A percentile compares a stretch with the other conserved stretches of the same genome.
Evolutionary conservation across 2,329 filamentous ascomycete species (phyloP).

Genomic region (Basipetospora sp.): DNA sequence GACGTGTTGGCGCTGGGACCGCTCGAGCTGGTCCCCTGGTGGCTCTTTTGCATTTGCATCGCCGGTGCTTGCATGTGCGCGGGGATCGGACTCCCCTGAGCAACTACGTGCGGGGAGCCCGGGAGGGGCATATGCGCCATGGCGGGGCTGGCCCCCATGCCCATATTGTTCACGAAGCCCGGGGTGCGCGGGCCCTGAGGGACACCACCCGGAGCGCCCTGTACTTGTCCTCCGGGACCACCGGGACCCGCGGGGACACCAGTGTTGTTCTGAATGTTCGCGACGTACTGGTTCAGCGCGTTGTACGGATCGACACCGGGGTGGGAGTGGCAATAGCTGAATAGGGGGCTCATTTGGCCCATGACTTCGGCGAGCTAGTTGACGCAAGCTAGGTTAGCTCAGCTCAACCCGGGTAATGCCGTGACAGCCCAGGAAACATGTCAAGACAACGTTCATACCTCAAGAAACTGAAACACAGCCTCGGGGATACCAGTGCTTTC

Average conservation of each 20-base stretch:
- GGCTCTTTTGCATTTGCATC: constrained; percentile 54
- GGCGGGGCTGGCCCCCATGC: constrained; percentile 45
- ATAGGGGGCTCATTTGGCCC: constrained; percentile 51
- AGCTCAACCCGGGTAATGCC: constrained; percentile 12
- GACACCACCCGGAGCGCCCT: too few species aligned
- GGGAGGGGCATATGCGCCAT: constrained; percentile 45
- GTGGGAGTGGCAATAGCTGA: constrained; percentile 41
- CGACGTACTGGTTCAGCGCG: constrained; percentile 47
- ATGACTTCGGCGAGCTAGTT: constrained; percentile 48
- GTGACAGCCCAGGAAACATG: neutral
- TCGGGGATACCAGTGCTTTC: constrained; percentile 43
- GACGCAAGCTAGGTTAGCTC: neutral
- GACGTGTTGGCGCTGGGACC: constrained; percentile 55
- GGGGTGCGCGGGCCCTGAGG: constrained; percentile 40
- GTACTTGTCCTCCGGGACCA: neutral
- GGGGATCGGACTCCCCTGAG: constrained; percentile 43
- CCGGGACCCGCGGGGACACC: too few species aligned
- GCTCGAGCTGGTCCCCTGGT: constrained; percentile 52
- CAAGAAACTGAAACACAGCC: constrained; percentile 48
- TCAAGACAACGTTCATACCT: constrained; percentile 29
- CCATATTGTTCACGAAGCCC: constrained; percentile 38
- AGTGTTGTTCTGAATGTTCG: constrained; percentile 24
- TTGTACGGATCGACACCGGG: constrained; percentile 39
- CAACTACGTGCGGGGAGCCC: constrained; percentile 39
- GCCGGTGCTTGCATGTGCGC: constrained; percentile 48